Evolutionary conservation across 805 yeast genomes (phyloP).

Genomic region (Candida silvicultrix): DNA sequence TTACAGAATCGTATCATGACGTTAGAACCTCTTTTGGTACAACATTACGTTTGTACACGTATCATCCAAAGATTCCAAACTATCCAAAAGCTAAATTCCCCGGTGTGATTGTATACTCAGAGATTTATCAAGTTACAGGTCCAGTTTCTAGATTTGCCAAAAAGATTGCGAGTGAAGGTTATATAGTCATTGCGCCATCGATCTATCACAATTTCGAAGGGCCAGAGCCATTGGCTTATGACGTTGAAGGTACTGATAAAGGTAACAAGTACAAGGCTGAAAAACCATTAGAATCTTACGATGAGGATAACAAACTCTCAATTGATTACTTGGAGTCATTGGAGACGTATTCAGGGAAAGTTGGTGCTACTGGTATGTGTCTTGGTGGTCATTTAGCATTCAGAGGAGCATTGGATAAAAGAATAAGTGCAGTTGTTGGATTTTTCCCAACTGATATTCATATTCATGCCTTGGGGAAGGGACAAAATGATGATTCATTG

Average conservation of each 20-base stretch:
- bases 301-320: slow-evolving; percentile 62
- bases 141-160: slow-evolving; percentile 77
- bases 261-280: slow-evolving; percentile 64
- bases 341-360: slow-evolving; percentile 60
- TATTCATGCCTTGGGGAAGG: slow-evolving; percentile 56
- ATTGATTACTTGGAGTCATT: slow-evolving; percentile 55
- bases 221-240: slow-evolving; percentile 62
- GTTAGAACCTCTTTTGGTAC: slow-evolving; percentile 62
- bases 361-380: slow-evolving; percentile 86
- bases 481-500: slow-evolving; percentile 60
- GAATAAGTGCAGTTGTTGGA: slow-evolving; percentile 63
- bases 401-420: slow-evolving; percentile 59
- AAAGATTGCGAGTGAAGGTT: slow-evolving; percentile 75
- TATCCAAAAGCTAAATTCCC: slow-evolving; percentile 80
- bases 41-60: slow-evolving; percentile 58
- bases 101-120: slow-evolving; percentile 73
- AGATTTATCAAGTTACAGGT: slow-evolving; percentile 78
- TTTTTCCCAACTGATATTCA: slow-evolving; percentile 83
- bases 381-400: slow-evolving; percentile 79
- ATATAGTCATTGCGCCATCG: slow-evolving; percentile 72
- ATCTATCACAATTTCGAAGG: slow-evolving; percentile 70
- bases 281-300: slow-evolving; percentile 66
- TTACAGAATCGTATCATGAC: slow-evolving; percentile 59
- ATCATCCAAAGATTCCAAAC: slow-evolving; percentile 61
- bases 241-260: slow-evolving; percentile 65